Percentiles rank a stretch among this genome's conserved stretches.
Conservation (phyloP, 257 asterid genomes). For the Fraxinus cuspidata region DNA sequence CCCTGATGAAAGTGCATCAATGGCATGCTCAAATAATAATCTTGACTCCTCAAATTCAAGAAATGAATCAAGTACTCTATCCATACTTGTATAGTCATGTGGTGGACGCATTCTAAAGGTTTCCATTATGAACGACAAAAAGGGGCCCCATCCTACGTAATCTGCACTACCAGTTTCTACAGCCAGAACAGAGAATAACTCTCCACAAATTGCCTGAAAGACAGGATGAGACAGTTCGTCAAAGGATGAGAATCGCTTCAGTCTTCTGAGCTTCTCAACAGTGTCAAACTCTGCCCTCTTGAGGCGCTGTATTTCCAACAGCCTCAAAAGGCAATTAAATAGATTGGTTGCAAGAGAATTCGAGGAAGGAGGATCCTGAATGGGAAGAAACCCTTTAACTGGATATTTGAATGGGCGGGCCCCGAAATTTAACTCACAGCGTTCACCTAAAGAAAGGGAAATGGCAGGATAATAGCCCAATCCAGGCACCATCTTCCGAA, state of each 20-base stretch:
- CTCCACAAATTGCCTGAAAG: conserved; percentile 68
- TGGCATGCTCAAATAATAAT: conserved; percentile 52
- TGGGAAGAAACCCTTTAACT: conserved; percentile 70
- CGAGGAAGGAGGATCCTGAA: conserved; percentile 69
- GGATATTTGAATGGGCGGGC: conserved; percentile 81
- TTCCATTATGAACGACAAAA: conserved; percentile 71
- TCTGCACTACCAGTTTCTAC: conserved; percentile 54
- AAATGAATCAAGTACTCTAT: conserved; percentile 72
- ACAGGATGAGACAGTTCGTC: conserved; percentile 71
- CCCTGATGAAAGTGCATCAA: conserved; percentile 74
- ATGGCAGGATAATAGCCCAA: conserved; percentile 94
- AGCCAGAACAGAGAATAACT: conserved; percentile 52
- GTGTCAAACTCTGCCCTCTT: conserved; percentile 58
- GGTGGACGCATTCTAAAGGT: conserved; percentile 72
- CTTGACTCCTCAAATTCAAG: conserved; percentile 66
- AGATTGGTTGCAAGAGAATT: conserved; percentile 49
- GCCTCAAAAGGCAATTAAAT: conserved; percentile 70
- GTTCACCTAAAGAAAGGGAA: conserved; percentile 95
- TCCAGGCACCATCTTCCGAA: conserved; percentile 95
- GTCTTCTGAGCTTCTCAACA: conserved; percentile 72
- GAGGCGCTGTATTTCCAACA: conserved; percentile 61
- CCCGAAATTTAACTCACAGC: conserved; percentile 91
- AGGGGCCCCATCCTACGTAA: conserved; percentile 73
- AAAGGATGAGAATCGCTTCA: conserved; percentile 78
- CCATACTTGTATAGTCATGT: conserved; percentile 73